These are phyloP conservation scores for Cunninghamia lanceolata DNA, from an alignment of 75 land plant genomes.

Conservation along the genomic window DNA sequence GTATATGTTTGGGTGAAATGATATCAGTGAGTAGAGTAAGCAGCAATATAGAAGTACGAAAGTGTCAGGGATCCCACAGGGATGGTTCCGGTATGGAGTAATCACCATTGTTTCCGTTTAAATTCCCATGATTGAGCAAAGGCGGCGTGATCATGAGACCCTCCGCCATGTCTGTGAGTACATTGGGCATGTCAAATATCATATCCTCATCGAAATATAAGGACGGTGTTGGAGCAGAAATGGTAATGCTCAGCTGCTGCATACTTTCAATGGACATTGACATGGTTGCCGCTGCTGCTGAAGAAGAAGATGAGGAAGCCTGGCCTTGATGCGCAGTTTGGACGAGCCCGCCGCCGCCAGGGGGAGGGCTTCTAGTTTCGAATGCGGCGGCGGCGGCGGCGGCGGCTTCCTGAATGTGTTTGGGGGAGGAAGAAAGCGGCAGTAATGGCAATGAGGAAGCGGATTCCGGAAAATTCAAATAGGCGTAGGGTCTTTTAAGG, in stretches of 20 bases:
- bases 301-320: background rate
- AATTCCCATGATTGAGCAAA: background rate
- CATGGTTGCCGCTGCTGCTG: background rate
- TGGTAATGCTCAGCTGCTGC: background rate
- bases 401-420: constrained; percentile 31
- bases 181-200: background rate
- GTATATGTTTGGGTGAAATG: no score
- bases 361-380: no score
- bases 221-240: background rate
- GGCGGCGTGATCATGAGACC: background rate
- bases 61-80: background rate
- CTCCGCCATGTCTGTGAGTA: background rate
- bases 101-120: background rate
- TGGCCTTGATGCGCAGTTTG: background rate
- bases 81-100: background rate
- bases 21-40: background rate
- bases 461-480: constrained; percentile 29
- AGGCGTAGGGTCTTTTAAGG: constrained; percentile 22
- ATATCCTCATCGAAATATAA: background rate
- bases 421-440: background rate
- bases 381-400: constrained; percentile 13
- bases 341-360: background rate
- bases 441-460: constrained; percentile 5
- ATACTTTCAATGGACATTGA: background rate
- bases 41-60: background rate